phyloP scores from a whole-genome alignment of 768 basidiomycete genomes.

The Agrocybe praecox region DNA sequence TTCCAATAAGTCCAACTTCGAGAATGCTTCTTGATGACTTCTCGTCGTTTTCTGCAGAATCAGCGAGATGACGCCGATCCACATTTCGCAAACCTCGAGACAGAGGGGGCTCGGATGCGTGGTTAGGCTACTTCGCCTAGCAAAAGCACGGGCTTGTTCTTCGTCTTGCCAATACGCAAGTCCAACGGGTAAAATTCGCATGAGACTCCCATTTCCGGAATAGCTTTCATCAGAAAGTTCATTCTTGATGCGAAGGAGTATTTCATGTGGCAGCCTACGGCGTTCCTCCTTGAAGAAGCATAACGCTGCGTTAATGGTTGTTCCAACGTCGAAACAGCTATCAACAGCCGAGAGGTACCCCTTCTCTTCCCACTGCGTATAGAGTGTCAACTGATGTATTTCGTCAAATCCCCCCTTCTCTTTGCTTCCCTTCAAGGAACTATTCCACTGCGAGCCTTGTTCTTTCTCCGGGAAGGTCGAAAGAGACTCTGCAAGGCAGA shows the following conservation, averaged over 20 bases:
- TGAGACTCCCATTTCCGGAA: slow-evolving; percentile 45
- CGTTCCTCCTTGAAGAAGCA: slow-evolving; percentile 23
- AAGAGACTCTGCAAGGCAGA: slow-evolving; percentile 45
- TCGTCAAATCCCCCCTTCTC: slow-evolving; percentile 33
- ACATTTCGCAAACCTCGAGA: slow-evolving; percentile 42
- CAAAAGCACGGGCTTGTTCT: slow-evolving; percentile 29
- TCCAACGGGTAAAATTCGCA: slow-evolving; percentile 47
- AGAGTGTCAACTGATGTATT: slow-evolving; percentile 35
- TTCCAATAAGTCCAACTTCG: slow-evolving; percentile 41
- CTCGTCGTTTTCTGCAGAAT: slow-evolving; percentile 31
- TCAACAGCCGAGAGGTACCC: slow-evolving; percentile 37
- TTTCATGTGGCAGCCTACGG: slow-evolving; percentile 16
- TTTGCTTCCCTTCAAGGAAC: neutral
- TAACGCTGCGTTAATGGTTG: slow-evolving; percentile 35
- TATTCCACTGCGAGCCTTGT: neutral
- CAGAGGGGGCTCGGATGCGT: slow-evolving; percentile 47
- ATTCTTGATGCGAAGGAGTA: slow-evolving; percentile 28
- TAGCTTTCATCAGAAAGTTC: slow-evolving; percentile 26
- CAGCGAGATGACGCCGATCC: slow-evolving; percentile 35
- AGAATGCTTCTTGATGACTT: slow-evolving; percentile 19
- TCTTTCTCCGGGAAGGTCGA: slow-evolving; percentile 25
- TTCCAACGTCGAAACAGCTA: slow-evolving; percentile 42
- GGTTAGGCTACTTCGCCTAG: slow-evolving; percentile 39
- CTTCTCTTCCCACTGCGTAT: slow-evolving; percentile 31
- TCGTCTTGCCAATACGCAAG: slow-evolving; percentile 44